A percentile compares a stretch with the other conserved stretches of the same genome.
These are phyloP conservation scores for Mercurialis annua DNA, from an alignment of 345 rosid species.

Conservation along the genomic window DNA sequence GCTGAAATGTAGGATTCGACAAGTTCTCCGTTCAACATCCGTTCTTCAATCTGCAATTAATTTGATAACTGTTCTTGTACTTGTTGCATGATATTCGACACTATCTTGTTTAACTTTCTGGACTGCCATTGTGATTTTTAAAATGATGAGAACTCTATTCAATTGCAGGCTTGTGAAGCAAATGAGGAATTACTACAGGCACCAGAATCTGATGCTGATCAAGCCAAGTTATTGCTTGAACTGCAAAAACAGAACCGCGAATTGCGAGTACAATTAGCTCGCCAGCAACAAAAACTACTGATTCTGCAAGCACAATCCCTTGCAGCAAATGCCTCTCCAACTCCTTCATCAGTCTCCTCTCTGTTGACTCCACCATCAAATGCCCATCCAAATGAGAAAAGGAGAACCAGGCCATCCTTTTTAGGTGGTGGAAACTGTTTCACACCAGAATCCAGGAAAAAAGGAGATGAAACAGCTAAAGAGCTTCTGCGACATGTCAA, in stretches of 20 bases:
- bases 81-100: too few species aligned
- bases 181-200: slow-evolving; percentile 47
- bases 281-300: slow-evolving; percentile 69
- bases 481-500: slow-evolving; percentile 63
- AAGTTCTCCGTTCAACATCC: too few species aligned
- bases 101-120: too few species aligned
- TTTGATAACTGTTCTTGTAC: too few species aligned
- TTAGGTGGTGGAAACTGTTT: slow-evolving; percentile 60
- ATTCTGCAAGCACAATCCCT: slow-evolving; percentile 65
- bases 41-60: too few species aligned
- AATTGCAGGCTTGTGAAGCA: slow-evolving; percentile 46
- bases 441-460: slow-evolving; percentile 65
- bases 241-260: slow-evolving; percentile 86
- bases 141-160: neutral
- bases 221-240: slow-evolving; percentile 70
- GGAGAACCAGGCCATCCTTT: slow-evolving; percentile 61
- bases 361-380: slow-evolving; percentile 74
- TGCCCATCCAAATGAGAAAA: slow-evolving; percentile 50
- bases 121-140: too few species aligned
- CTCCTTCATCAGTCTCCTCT: slow-evolving; percentile 72
- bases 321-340: slow-evolving; percentile 61
- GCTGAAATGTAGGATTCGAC: too few species aligned
- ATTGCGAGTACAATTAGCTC: slow-evolving; percentile 63
- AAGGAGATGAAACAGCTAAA: slow-evolving; percentile 46
- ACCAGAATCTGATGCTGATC: slow-evolving; percentile 51